Base-by-base conservation (phyloP, 306 rosid genomes). In the Senna siamea region DNA sequence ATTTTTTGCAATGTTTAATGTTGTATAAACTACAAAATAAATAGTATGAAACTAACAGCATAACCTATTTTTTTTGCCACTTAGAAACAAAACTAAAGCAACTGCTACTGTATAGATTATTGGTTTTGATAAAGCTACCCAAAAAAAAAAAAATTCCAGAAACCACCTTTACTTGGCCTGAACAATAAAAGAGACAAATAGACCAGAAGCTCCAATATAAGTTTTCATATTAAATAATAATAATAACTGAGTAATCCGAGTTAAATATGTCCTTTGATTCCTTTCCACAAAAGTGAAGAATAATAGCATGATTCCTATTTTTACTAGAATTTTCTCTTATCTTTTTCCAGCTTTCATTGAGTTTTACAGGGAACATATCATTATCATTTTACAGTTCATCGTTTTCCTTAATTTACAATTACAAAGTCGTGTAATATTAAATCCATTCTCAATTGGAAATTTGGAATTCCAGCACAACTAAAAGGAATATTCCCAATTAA, bases 321-420 rank as follows among this genome's bases (percentile, higher is more conserved):
- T 2, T 19, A 9, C 9, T 17, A 61, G 47, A 18, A 2, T 61
- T 35, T 35, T 18, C 48, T 37, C 44, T 9, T 11, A 8, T 9
- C 47, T 35, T 35, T 32, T 59, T 61, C 37, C 67, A 9, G 46
- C 47, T 37, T 61, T 61, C 8, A 19, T 46, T 35, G 67, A 35
- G 47, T 7, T 26, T 18, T 35, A 61, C 47, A 17, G 28, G 28
- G 67, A 61, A 61, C 48, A 37, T 20, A 37, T 61, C 47, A 34
- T n/a, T 20, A 37, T 37, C 28, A 34, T 17, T n/a, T 61, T 47
- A 34, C 48, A 4, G 48, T 17, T 17, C 10, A 35, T 30, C 15
- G n/a, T 9, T 17, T 35, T 17, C 67, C 67, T n/a, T 37, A 18
- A 61, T 60, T 11, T 60, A 35, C 66, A 60, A 4, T 41, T 15